Evolutionary conservation across 2,329 filamentous ascomycete genomes (phyloP).

Genomic region (Fusarium austroafricanum): DNA sequence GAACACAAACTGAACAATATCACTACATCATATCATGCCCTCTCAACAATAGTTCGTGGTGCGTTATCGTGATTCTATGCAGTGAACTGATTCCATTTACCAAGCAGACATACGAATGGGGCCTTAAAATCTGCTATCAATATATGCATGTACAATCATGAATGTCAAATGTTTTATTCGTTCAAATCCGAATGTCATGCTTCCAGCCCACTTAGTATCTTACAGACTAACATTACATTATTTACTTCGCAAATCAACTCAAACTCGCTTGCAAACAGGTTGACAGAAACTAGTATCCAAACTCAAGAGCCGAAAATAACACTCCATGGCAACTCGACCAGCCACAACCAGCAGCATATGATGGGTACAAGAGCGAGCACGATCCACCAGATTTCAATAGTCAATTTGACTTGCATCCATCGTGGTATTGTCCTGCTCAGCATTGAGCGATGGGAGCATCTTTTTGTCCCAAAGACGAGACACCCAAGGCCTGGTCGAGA

Average conservation of each 20-base stretch:
- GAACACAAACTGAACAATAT: background rate
- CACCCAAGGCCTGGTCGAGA: conserved; percentile 67
- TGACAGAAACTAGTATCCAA: background rate
- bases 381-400: conserved; percentile 63
- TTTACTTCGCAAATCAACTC: background rate
- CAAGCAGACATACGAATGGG: too few relatives aligned
- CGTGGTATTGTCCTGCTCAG: conserved; percentile 59
- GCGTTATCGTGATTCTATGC: too few relatives aligned
- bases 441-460: conserved; percentile 59
- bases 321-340: conserved; percentile 39
- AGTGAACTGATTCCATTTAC: too few relatives aligned
- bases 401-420: conserved; percentile 59
- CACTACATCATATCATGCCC: background rate
- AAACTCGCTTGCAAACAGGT: background rate
- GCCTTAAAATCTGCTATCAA: too few relatives aligned
- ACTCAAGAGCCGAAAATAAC: background rate
- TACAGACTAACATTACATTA: conserved; percentile 8
- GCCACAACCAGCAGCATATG: conserved; percentile 54
- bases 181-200: too few relatives aligned
- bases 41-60: background rate
- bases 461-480: conserved; percentile 62
- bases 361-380: conserved; percentile 57
- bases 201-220: background rate
- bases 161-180: too few relatives aligned
- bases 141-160: too few relatives aligned